Conservation (phyloP, 495 filamentous ascomycete genomes). For the Glutinoglossum americanum region DNA sequence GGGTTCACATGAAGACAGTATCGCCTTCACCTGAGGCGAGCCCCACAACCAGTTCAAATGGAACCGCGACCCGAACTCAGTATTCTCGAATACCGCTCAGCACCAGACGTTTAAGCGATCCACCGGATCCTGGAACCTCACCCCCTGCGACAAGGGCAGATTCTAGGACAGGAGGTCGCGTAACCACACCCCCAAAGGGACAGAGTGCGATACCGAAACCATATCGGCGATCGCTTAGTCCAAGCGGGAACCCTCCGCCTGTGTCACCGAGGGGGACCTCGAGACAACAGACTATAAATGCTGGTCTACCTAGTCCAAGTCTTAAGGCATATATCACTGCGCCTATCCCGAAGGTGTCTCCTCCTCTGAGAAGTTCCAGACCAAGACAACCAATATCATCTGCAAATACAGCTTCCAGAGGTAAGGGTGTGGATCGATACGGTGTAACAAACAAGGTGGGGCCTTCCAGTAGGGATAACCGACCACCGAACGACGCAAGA, state of each 20-base stretch:
- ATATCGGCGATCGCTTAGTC: conserved; percentile 16
- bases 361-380: conserved; percentile 60
- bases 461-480: neutral
- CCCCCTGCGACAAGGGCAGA: conserved; percentile 23
- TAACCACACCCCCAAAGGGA: conserved; percentile 22
- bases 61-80: conserved; percentile 23
- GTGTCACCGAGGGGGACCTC: neutral
- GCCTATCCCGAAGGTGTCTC: conserved; percentile 40
- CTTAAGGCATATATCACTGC: conserved; percentile 45
- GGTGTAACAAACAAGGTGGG: conserved; percentile 14
- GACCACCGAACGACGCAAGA: neutral
- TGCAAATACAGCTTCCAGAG: conserved; percentile 31
- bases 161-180: conserved; percentile 22
- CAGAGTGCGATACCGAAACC: conserved; percentile 25
- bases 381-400: conserved; percentile 60
- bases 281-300: conserved; percentile 3
- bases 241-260: conserved; percentile 9
- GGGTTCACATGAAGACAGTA: neutral
- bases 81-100: conserved; percentile 37
- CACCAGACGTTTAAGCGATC: conserved; percentile 24
- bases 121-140: conserved; percentile 24
- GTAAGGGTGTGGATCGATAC: conserved; percentile 28
- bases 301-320: conserved; percentile 18
- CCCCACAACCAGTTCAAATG: conserved; percentile 9
- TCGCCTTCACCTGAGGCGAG: conserved; percentile 2